Evolutionary conservation across 371 early-diverging fungal genomes (phyloP).

Genomic region (Fennellomyces sp.): DNA sequence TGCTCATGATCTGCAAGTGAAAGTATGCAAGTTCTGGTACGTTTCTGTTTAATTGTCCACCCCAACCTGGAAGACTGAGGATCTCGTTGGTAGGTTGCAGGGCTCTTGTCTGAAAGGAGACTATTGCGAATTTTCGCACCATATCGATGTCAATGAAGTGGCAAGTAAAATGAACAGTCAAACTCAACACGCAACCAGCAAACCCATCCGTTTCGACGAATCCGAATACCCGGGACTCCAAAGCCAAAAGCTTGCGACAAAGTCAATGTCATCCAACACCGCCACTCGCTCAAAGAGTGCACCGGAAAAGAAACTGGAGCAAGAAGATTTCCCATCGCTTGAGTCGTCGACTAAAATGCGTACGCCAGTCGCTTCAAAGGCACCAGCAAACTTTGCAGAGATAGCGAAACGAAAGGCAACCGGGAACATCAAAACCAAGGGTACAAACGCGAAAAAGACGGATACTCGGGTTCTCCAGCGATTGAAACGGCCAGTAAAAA

Average conservation of each 20-base stretch:
- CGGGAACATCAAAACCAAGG: constrained; percentile 12
- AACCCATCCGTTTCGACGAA: constrained; percentile 18
- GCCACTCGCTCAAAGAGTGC: not conserved
- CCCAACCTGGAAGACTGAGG: too few species aligned
- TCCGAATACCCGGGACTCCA: constrained; percentile 34
- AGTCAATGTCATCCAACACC: not conserved
- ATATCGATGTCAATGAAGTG: constrained; percentile 48
- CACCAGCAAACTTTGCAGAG: constrained; percentile 35
- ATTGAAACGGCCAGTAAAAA: constrained; percentile 39
- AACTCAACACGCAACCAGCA: not conserved
- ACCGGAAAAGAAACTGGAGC: constrained; percentile 16
- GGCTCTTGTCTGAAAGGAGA: constrained; percentile 74
- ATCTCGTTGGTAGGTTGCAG: constrained; percentile 48
- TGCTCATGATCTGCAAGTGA: constrained; percentile 73
- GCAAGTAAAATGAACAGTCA: constrained; percentile 31
- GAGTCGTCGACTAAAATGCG: constrained; percentile 29
- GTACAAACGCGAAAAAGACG: constrained; percentile 6
- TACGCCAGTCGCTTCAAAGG: not conserved
- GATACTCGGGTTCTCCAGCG: constrained; percentile 13
- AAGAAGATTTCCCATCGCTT: constrained; percentile 45
- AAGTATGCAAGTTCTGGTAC: constrained; percentile 79
- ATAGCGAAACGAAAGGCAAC: constrained; percentile 36
- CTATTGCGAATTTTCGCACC: constrained; percentile 68
- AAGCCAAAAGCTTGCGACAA: not conserved
- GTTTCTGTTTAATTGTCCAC: constrained; percentile 15